Evolutionary conservation across 2,329 filamentous ascomycete genomes (phyloP).

Genomic region (Tolypocladium nubicola): DNA sequence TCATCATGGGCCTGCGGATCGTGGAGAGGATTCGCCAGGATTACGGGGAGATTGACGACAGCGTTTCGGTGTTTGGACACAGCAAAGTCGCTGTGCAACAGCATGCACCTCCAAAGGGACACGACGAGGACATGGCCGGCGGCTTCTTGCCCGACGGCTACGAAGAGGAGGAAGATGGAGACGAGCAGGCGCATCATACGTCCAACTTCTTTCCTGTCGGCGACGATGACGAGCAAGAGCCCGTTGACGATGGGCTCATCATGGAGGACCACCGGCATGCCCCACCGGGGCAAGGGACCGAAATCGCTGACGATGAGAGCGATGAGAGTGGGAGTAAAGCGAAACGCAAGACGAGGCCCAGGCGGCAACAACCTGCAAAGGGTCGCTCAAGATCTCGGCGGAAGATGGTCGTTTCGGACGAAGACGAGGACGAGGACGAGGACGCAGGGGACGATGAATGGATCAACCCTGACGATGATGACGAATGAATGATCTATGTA

Average conservation of each 20-base stretch:
- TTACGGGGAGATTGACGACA: constrained; percentile 54
- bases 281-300: neutral
- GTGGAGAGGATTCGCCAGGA: constrained; percentile 65
- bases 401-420: neutral
- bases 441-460: constrained; percentile 5
- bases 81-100: constrained; percentile 16
- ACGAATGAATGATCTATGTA: neutral
- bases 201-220: constrained; percentile 39
- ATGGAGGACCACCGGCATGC: constrained; percentile 18
- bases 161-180: constrained; percentile 34
- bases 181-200: constrained; percentile 16
- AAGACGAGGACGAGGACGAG: constrained; percentile 3
- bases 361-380: neutral
- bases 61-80: constrained; percentile 44
- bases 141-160: constrained; percentile 51
- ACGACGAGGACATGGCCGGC: constrained; percentile 44
- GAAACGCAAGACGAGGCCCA: neutral
- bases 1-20: constrained; percentile 77
- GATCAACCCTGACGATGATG: neutral
- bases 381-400: neutral
- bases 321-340: neutral
- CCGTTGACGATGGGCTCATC: constrained; percentile 20
- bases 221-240: constrained; percentile 29
- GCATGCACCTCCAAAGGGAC: constrained; percentile 12
- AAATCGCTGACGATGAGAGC: neutral